A percentile compares a stretch with the other conserved stretches of the same genome.
These are phyloP conservation scores for Blastobotrys ciferrii DNA, from an alignment of 1,139 yeast species.

Conservation along the genomic window DNA sequence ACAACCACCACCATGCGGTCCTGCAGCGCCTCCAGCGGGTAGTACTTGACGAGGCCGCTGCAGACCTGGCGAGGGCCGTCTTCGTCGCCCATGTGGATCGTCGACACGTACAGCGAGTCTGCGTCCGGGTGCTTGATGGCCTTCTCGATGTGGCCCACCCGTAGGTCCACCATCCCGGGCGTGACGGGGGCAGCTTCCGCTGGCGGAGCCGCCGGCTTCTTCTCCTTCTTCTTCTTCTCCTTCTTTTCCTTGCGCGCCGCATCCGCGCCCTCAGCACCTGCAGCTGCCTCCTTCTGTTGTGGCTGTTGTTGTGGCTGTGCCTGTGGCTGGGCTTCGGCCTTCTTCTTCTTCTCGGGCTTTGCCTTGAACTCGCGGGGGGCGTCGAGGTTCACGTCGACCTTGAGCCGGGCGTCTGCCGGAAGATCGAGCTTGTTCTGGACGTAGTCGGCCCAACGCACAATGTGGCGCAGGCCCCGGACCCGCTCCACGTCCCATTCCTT, in stretches of 20 bases:
- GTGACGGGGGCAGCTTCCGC: conserved; percentile 61
- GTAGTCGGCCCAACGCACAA: conserved; percentile 87
- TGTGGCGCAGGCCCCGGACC: conserved; percentile 63
- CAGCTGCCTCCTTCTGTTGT: conserved; percentile 27
- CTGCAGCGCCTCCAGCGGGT: conserved; percentile 80
- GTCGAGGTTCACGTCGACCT: conserved; percentile 56
- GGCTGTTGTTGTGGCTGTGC: conserved; percentile 37
- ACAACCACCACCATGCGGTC: conserved; percentile 77
- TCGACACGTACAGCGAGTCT: conserved; percentile 90
- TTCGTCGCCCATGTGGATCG: conserved; percentile 93
- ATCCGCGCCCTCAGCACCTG: conserved; percentile 34
- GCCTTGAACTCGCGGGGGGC: conserved; percentile 68
- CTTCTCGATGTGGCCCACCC: conserved; percentile 96
- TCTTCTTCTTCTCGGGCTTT: conserved; percentile 48
- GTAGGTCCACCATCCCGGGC: conserved; percentile 85
- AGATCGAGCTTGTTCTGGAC: conserved; percentile 63
- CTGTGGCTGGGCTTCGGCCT: conserved; percentile 62
- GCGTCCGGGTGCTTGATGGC: conserved; percentile 98
- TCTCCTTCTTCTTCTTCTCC: conserved; percentile 74
- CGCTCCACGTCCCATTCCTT: conserved; percentile 55
- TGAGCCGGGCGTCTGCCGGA: conserved; percentile 52
- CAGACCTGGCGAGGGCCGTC: conserved; percentile 98
- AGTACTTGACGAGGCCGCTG: conserved; percentile 82
- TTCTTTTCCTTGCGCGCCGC: conserved; percentile 49
- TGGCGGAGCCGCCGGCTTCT: conserved; percentile 41